These are phyloP conservation scores for Calvatia gigantea DNA, from an alignment of 768 basidiomycete genomes.

Conservation along the genomic window DNA sequence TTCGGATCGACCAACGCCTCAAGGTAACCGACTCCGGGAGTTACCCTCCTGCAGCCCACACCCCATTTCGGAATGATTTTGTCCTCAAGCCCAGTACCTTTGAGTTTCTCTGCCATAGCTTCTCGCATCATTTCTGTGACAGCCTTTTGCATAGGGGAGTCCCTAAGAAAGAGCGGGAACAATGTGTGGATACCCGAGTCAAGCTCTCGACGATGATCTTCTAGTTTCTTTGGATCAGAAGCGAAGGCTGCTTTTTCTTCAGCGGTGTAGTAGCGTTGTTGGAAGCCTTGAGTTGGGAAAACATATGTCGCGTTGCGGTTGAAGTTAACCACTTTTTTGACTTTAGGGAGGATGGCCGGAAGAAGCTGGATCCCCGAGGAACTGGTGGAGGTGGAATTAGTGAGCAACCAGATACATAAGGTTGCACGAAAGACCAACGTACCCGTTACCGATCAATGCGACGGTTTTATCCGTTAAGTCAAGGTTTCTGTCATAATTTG, in stretches of 20 bases:
- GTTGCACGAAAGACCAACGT: too few species aligned
- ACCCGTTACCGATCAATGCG: conserved; percentile 32
- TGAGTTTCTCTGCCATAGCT: conserved; percentile 37
- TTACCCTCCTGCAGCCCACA: conserved; percentile 28
- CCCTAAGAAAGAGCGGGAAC: conserved; percentile 22
- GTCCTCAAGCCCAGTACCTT: conserved; percentile 37
- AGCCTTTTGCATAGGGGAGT: conserved; percentile 26
- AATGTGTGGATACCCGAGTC: conserved; percentile 32
- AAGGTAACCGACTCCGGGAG: conserved; percentile 28
- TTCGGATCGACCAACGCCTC: conserved; percentile 25
- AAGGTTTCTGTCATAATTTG: conserved; percentile 19
- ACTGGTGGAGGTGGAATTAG: too few species aligned
- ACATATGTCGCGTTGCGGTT: conserved; percentile 28
- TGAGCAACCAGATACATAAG: too few species aligned
- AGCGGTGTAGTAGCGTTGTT: conserved; percentile 26
- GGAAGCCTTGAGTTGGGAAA: conserved; percentile 17
- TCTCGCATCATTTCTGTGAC: conserved; percentile 19
- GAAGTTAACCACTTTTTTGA: conserved; percentile 30
- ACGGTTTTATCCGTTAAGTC: conserved; percentile 27
- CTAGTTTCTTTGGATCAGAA: conserved; percentile 31
- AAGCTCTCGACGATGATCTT: conserved; percentile 34
- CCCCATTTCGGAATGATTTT: conserved; percentile 27
- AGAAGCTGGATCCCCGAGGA: conserved; percentile 28
- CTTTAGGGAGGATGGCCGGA: conserved; percentile 24
- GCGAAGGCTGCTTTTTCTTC: conserved; percentile 36